Evolutionary conservation across 768 basidiomycete genomes (phyloP).

Genomic region (Fistulinella prunicolor): DNA sequence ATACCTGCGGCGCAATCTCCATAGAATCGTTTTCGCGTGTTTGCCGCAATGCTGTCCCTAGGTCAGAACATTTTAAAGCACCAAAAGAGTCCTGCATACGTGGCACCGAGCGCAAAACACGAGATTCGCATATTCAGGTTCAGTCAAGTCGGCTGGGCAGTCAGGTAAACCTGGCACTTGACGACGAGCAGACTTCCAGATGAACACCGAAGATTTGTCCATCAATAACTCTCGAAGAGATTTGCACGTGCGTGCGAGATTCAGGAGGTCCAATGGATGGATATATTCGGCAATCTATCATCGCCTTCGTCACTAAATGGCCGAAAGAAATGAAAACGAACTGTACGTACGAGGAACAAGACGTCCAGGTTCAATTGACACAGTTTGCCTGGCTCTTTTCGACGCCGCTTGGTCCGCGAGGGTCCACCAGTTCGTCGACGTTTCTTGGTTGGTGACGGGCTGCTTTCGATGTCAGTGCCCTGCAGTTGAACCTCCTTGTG

Average conservation of each 20-base stretch:
- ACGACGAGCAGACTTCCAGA: slow-evolving; percentile 23
- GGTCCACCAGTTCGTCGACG: neutral
- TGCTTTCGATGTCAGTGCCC: neutral
- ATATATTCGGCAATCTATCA: slow-evolving; percentile 22
- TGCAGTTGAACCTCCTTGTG: too few relatives aligned
- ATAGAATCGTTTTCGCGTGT: neutral
- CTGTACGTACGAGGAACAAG: slow-evolving; percentile 1
- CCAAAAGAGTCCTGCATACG: neutral
- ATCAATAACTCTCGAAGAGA: slow-evolving; percentile 38
- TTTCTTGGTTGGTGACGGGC: neutral
- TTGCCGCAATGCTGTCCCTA: slow-evolving; percentile 1
- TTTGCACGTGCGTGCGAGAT: slow-evolving; percentile 38
- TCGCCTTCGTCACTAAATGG: too few relatives aligned
- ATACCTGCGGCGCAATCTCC: neutral
- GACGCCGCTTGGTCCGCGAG: neutral
- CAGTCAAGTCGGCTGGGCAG: slow-evolving; percentile 42
- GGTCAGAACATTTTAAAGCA: neutral
- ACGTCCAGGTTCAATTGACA: slow-evolving; percentile 8
- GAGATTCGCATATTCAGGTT: slow-evolving; percentile 43
- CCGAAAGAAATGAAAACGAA: neutral
- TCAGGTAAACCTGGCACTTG: slow-evolving; percentile 37
- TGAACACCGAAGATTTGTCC: slow-evolving; percentile 22
- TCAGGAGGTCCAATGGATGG: slow-evolving; percentile 24
- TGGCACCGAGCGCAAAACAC: slow-evolving; percentile 27
- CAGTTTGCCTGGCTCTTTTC: neutral